Percentiles rank a stretch among this genome's conserved stretches.
phyloP scores from a whole-genome alignment of 371 early-diverging fungal species.

The Mortierella sp. region DNA sequence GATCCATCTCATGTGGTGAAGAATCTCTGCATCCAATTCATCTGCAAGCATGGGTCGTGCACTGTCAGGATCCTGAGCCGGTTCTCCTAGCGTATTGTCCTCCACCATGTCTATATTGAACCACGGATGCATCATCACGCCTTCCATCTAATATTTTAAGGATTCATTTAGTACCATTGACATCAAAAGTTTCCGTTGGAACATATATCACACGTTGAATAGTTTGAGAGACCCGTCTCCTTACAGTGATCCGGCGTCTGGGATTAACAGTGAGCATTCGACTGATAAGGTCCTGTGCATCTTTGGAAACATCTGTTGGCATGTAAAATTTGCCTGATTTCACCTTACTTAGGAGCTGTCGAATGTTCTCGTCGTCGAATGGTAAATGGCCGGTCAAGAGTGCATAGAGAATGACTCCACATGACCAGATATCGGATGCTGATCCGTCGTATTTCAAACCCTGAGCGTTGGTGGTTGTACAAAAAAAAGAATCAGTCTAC shows the following conservation, averaged over 20 bases:
- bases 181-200: not conserved
- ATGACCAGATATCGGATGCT: slow-evolving; percentile 92
- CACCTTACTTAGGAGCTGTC: slow-evolving; percentile 77
- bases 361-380: slow-evolving; percentile 93
- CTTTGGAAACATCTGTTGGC: slow-evolving; percentile 69
- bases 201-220: too few relatives aligned
- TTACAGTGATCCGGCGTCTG: slow-evolving; percentile 61
- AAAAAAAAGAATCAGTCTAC: too few relatives aligned
- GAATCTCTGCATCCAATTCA: slow-evolving; percentile 58
- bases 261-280: slow-evolving; percentile 69
- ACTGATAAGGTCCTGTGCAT: slow-evolving; percentile 69
- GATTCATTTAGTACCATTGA: not conserved
- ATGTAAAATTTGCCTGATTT: slow-evolving; percentile 56
- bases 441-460: slow-evolving; percentile 86
- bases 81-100: slow-evolving; percentile 32
- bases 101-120: slow-evolving; percentile 55
- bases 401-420: slow-evolving; percentile 93
- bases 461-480: too few relatives aligned
- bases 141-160: slow-evolving; percentile 53
- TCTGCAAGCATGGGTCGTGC: slow-evolving; percentile 33
- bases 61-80: slow-evolving; percentile 39
- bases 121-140: slow-evolving; percentile 71
- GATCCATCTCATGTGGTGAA: slow-evolving; percentile 50
- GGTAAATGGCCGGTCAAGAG: slow-evolving; percentile 90
- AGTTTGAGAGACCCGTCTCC: too few relatives aligned